Conservation (phyloP, 1,284 basidiomycete genomes). For the Ustilago lituana region DNA sequence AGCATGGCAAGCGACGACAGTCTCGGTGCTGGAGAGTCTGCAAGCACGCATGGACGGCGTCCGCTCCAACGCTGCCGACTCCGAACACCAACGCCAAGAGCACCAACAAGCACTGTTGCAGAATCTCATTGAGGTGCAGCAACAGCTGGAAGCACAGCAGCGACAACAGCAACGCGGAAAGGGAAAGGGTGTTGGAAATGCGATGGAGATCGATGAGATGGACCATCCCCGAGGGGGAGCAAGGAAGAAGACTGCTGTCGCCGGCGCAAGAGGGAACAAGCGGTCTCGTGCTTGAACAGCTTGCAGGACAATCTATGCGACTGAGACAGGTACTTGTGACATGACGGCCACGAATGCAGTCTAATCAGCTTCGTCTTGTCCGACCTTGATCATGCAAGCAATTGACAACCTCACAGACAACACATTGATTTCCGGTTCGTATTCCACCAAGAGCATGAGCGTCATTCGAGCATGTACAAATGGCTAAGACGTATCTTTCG, state of each 20-base stretch:
- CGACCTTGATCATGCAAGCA: too few relatives aligned
- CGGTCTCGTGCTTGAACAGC: constrained; percentile 33
- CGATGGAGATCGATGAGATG: constrained; percentile 40
- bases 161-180: constrained; percentile 29
- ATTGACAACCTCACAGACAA: too few relatives aligned
- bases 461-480: too few relatives aligned
- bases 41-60: constrained; percentile 23
- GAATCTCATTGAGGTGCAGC: constrained; percentile 21
- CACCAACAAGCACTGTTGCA: constrained; percentile 26
- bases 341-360: too few relatives aligned
- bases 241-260: constrained; percentile 20
- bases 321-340: too few relatives aligned
- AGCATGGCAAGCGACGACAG: constrained; percentile 26
- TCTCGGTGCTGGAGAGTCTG: constrained; percentile 17
- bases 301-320: too few relatives aligned
- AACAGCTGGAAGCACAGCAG: constrained; percentile 25
- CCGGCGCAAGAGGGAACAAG: constrained; percentile 30
- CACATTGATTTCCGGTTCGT: too few relatives aligned
- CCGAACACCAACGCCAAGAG: constrained; percentile 10
- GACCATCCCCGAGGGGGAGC: constrained; percentile 4
- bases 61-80: constrained; percentile 4
- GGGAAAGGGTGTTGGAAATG: constrained; percentile 16
- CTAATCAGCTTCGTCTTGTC: too few relatives aligned
- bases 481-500: too few relatives aligned
- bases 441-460: too few relatives aligned